These are phyloP conservation scores for Fusarium transvaalense DNA, from an alignment of 2,329 filamentous ascomycete species.

Conservation along the genomic window DNA sequence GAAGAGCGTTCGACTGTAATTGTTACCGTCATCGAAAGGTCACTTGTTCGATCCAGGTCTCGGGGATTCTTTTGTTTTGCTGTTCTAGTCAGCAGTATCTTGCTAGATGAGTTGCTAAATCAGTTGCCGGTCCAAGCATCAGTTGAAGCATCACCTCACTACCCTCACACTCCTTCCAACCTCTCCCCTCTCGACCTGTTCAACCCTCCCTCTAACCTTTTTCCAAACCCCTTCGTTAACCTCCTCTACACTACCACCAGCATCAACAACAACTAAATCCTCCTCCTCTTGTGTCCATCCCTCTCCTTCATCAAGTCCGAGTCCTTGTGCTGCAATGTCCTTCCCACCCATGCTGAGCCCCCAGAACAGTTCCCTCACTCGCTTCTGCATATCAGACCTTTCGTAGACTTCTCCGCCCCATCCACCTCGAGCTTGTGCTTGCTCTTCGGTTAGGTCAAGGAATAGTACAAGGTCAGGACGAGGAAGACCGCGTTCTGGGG, in stretches of 20 bases:
- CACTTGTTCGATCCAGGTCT: constrained; percentile 48
- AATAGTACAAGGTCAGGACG: constrained; percentile 90
- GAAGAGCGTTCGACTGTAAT: constrained; percentile 49
- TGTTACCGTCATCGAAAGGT: constrained; percentile 41
- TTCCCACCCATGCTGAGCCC: constrained; percentile 63
- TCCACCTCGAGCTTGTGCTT: constrained; percentile 81
- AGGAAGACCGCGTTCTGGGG: constrained; percentile 87
- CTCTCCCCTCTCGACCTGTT: constrained; percentile 64
- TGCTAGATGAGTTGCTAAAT: neutral
- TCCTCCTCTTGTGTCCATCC: constrained; percentile 63
- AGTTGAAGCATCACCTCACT: constrained; percentile 35
- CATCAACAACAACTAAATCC: constrained; percentile 67
- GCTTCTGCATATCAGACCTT: constrained; percentile 81
- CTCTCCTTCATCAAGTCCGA: constrained; percentile 42
- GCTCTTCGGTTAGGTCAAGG: constrained; percentile 80
- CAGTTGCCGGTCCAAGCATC: neutral
- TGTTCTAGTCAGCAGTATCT: neutral
- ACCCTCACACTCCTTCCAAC: constrained; percentile 60
- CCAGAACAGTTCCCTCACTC: constrained; percentile 81
- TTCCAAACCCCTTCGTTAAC: constrained; percentile 69
- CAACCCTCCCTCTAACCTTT: constrained; percentile 61
- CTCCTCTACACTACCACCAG: constrained; percentile 66
- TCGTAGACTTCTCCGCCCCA: constrained; percentile 94
- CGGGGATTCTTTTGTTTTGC: constrained; percentile 29
- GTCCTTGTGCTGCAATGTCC: constrained; percentile 48